Base-by-base conservation (phyloP, 2,329 filamentous ascomycete species). In the Huntiella decipiens region DNA sequence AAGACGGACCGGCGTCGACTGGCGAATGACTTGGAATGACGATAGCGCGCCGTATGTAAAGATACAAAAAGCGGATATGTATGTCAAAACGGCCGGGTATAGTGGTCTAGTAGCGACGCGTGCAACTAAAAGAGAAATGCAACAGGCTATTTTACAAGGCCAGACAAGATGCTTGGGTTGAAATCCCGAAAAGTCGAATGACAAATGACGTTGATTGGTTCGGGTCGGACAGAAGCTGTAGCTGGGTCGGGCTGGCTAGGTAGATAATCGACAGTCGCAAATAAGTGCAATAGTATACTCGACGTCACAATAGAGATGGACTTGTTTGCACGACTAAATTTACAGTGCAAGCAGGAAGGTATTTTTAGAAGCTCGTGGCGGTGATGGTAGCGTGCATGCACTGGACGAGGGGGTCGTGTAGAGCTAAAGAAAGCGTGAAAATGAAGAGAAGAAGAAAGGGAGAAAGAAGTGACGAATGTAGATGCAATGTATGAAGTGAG, bases 1-100 rank as follows among this genome's bases (percentile, higher is more conserved):
- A 47, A 50, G 43, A 45, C 36, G 47, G 46, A 38, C 28, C 31
- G 44, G 32, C 33, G 22, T 28, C 22, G 22, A 28, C 22, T 28
- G 22, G 22, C 22, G 22, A 28, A 19, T 32, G 41, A 33, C 7
- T n/a, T 15, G 1, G 7, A 28, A 28, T 28, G 22, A 28, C 22
- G 22, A 28, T 28, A 28, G 22, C 22, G 22, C 22, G 22, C 6
- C 2, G 2, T 28, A 28, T 28, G 22, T 28, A 3, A 28, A 10
- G 10, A 28, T 7, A 19, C 17, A 19, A 2, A 19, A 19, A 19
- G 17, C 17, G 17, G 17, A 19, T 19, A 28, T 7, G 6, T 28
- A 28, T 28, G 22, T 28, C 22, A 28, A 6, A 28, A 28, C 22
- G 22, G 22, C 22, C 22, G 8, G 22, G 22, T 28, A 28, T 28